Conservation (phyloP, 257 asterid species). For the Coffea canephora region DNA sequence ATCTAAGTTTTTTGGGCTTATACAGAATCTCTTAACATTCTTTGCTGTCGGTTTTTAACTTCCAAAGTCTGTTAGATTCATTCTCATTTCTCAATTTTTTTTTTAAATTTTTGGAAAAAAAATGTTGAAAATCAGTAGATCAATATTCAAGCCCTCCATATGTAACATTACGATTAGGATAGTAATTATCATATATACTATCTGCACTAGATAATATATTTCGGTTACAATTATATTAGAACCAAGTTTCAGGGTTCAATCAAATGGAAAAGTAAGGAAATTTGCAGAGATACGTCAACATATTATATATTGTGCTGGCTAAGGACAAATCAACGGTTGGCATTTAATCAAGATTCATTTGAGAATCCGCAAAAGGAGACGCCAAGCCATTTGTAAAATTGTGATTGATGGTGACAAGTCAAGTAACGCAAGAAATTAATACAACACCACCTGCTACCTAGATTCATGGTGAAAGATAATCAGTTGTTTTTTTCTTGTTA, state of each 20-base stretch:
- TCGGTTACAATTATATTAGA: neutral
- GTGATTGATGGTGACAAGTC: neutral
- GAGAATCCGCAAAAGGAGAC: constrained; percentile 1
- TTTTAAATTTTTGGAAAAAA: too few species aligned
- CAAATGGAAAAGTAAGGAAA: too few species aligned
- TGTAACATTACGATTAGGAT: neutral
- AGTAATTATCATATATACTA: too few species aligned
- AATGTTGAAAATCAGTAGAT: too few species aligned
- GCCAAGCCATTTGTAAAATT: neutral
- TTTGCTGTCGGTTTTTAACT: constrained; percentile 5
- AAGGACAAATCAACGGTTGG: neutral
- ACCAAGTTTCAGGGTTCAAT: neutral
- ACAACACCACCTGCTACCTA: neutral
- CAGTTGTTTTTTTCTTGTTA: neutral
- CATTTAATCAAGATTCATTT: constrained; percentile 6
- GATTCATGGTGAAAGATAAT: neutral
- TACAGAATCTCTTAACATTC: constrained; percentile 6
- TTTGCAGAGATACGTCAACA: neutral
- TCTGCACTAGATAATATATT: neutral
- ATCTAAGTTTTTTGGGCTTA: constrained; percentile 11
- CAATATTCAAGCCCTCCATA: too few species aligned
- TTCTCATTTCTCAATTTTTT: neutral
- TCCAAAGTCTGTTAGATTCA: constrained; percentile 12
- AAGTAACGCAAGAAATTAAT: neutral
- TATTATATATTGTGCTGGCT: neutral